These are phyloP conservation scores for Mycena galericulata DNA, from an alignment of 768 basidiomycete species.

Conservation along the genomic window DNA sequence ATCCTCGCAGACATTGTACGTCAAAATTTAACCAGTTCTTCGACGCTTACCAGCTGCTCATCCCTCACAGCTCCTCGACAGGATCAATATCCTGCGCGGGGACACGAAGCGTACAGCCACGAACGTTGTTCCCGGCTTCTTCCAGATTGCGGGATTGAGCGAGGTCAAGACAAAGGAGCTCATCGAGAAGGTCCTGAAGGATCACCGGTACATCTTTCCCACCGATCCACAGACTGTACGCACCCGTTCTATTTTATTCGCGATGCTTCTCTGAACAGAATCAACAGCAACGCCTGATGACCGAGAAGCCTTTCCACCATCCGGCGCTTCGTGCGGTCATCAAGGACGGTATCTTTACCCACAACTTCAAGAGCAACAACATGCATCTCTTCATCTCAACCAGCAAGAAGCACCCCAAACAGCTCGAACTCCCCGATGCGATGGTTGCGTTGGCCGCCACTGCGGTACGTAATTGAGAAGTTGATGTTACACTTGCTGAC, in stretches of 20 bases:
- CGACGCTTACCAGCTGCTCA: background rate
- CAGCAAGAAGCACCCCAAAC: background rate
- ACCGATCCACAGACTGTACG: background rate
- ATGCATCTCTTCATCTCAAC: conserved; percentile 3
- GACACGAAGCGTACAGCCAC: conserved; percentile 8
- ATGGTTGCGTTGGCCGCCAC: conserved; percentile 11
- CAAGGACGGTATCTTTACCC: too few species aligned
- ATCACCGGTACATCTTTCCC: conserved; percentile 20
- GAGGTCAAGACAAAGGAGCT: background rate
- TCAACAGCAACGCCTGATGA: too few species aligned
- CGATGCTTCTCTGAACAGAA: too few species aligned
- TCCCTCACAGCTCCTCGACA: conserved; percentile 1
- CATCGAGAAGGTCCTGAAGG: conserved; percentile 14
- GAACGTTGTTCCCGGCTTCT: background rate
- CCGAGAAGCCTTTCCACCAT: too few species aligned
- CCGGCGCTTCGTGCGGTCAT: too few species aligned
- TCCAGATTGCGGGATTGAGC: background rate
- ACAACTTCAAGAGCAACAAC: too few species aligned
- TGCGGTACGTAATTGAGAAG: background rate
- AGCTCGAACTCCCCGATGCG: conserved; percentile 6
- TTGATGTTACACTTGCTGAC: background rate
- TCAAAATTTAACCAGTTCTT: background rate
- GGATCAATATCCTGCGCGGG: conserved; percentile 9
- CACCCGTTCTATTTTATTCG: too few species aligned
- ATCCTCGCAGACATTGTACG: conserved; percentile 4